Evolutionary conservation across 768 basidiomycete species (phyloP).

Genomic region (Suillus tomentosus): DNA sequence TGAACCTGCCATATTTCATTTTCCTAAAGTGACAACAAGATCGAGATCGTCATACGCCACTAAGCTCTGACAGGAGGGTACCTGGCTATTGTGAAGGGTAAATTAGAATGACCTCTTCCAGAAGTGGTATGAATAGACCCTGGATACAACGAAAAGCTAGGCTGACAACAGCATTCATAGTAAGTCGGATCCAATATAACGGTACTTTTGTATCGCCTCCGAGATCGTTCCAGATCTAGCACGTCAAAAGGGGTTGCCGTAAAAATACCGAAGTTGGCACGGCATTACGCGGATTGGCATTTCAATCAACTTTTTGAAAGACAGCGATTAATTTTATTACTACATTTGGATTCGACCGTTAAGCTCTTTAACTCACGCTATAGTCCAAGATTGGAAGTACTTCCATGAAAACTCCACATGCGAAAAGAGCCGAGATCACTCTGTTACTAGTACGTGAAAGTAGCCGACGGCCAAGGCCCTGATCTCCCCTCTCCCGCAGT

Average conservation of each 20-base stretch:
- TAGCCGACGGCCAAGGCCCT: conserved; percentile 44
- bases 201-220: conserved; percentile 34
- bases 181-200: conserved; percentile 31
- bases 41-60: conserved; percentile 5
- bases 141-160: conserved; percentile 30
- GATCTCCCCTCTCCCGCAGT: conserved; percentile 44
- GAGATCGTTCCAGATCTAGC: conserved; percentile 28
- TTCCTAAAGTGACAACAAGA: conserved; percentile 5
- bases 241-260: conserved; percentile 24
- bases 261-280: conserved; percentile 32
- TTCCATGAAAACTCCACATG: conserved; percentile 37
- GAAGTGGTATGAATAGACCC: conserved; percentile 34
- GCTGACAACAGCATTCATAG: conserved; percentile 31
- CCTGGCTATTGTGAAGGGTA: conserved; percentile 8
- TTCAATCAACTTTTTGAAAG: conserved; percentile 22
- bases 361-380: conserved; percentile 45
- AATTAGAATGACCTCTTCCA: conserved; percentile 19
- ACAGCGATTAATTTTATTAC: conserved; percentile 18
- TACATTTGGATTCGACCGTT: conserved; percentile 33
- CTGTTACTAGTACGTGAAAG: conserved; percentile 24
- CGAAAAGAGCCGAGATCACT: conserved; percentile 8
- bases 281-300: conserved; percentile 29
- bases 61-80: conserved; percentile 4
- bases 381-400: conserved; percentile 36
- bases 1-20: conserved; percentile 4